Conservation (phyloP, 805 yeast genomes). For the Cyberlindnera mycetangii region DNA sequence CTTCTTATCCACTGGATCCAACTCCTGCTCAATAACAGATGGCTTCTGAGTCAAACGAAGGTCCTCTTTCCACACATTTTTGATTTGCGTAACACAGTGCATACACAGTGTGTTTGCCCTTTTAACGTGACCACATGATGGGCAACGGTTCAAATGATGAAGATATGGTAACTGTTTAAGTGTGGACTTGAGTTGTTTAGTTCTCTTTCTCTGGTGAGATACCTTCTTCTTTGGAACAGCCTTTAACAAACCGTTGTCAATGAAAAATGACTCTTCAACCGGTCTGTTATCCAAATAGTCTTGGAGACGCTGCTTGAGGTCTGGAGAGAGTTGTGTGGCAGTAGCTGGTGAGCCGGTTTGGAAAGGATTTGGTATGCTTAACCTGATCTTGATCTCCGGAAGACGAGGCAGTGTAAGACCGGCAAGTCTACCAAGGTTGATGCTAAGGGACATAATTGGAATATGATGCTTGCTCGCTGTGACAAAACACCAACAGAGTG, state of each 20-base stretch:
- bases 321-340: conserved; percentile 10
- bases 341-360: conserved; percentile 5
- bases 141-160: conserved; percentile 82
- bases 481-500: not conserved
- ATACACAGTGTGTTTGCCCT: conserved; percentile 89
- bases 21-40: conserved; percentile 26
- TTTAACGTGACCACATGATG: conserved; percentile 91
- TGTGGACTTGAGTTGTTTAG: conserved; percentile 78
- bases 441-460: conserved; percentile 20
- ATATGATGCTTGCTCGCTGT: no score
- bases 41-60: conserved; percentile 27
- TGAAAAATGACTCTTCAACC: conserved; percentile 36
- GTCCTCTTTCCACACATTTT: conserved; percentile 61
- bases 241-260: conserved; percentile 67
- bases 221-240: conserved; percentile 96
- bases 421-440: conserved; percentile 21
- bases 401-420: conserved; percentile 24
- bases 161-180: conserved; percentile 75
- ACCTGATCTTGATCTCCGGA: conserved; percentile 26
- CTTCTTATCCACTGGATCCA: conserved; percentile 58
- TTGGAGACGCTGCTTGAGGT: conserved; percentile 28
- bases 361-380: conserved; percentile 26
- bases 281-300: conserved; percentile 27
- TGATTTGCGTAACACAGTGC: conserved; percentile 86
- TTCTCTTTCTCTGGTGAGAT: conserved; percentile 83